Conservation (phyloP, 306 rosid species). For the Biancaea sappan region DNA sequence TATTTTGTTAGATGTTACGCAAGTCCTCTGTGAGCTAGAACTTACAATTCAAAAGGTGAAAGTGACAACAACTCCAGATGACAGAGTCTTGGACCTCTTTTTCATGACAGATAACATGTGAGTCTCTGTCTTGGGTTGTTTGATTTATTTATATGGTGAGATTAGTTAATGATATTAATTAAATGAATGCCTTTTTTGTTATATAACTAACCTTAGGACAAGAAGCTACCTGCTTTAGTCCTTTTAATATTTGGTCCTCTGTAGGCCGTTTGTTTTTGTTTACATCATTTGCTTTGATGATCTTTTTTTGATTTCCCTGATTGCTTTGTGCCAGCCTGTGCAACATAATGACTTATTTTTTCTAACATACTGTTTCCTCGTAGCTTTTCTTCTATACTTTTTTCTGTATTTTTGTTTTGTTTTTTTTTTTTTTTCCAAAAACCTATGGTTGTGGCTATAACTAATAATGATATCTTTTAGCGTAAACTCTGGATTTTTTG, state of each 20-base stretch:
- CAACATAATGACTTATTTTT: neutral
- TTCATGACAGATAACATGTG: conserved; percentile 76
- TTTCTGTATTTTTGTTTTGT: too few species aligned
- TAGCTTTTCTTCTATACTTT: neutral
- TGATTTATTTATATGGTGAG: neutral
- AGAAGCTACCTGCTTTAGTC: neutral
- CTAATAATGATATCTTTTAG: neutral
- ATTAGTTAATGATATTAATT: neutral
- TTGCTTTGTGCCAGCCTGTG: conserved; percentile 14
- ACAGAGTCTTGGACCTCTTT: conserved; percentile 76
- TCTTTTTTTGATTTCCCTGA: conserved; percentile 5
- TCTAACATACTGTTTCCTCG: neutral
- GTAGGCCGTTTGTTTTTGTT: neutral
- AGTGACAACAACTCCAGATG: conserved; percentile 84
- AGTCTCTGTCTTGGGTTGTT: conserved; percentile 30
- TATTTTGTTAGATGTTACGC: conserved; percentile 60
- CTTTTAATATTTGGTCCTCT: conserved; percentile 8
- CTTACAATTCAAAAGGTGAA: conserved; percentile 74
- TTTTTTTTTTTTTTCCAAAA: neutral
- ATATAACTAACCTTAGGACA: neutral
- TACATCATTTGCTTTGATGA: neutral
- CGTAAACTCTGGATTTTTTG: conserved; percentile 7
- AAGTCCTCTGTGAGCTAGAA: conserved; percentile 66
- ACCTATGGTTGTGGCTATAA: neutral
- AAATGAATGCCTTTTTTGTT: conserved; percentile 9